A percentile compares a stretch with the other conserved stretches of the same genome.
Evolutionary conservation across 768 basidiomycete genomes (phyloP).

Genomic region (Russula foetens): DNA sequence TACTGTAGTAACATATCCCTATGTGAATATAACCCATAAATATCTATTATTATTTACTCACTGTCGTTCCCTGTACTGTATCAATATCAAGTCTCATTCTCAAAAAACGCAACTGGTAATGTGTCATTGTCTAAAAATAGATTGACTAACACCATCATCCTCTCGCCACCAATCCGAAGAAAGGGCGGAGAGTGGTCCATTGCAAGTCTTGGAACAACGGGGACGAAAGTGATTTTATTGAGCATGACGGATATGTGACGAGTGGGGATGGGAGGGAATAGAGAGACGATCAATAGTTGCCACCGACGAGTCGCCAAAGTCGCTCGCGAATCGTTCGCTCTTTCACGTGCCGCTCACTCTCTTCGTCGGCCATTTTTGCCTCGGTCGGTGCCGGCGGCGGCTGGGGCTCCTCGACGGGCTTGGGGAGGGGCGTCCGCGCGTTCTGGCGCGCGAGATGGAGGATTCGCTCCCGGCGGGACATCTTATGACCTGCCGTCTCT

Average conservation of each 20-base stretch:
- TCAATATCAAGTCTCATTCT: no score
- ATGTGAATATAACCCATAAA: no score
- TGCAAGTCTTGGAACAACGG: no score
- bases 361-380: not conserved
- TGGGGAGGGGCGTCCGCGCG: slow-evolving; percentile 14
- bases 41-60: not conserved
- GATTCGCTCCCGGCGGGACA: slow-evolving; percentile 16
- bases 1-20: no score
- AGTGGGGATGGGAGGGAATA: no score
- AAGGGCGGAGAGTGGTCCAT: no score
- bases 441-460: slow-evolving; percentile 16
- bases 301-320: slow-evolving; percentile 16
- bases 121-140: no score
- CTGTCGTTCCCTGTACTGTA: not conserved
- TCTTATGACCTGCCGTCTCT: not conserved
- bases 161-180: no score
- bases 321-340: slow-evolving; percentile 15
- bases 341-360: slow-evolving; percentile 8
- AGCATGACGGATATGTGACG: no score
- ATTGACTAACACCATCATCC: no score
- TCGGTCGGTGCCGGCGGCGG: not conserved
- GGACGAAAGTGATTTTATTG: no score
- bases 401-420: not conserved
- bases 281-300: not conserved
- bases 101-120: no score